These are phyloP conservation scores for Avicennia marina DNA, from an alignment of 257 asterid genomes.

Conservation along the genomic window DNA sequence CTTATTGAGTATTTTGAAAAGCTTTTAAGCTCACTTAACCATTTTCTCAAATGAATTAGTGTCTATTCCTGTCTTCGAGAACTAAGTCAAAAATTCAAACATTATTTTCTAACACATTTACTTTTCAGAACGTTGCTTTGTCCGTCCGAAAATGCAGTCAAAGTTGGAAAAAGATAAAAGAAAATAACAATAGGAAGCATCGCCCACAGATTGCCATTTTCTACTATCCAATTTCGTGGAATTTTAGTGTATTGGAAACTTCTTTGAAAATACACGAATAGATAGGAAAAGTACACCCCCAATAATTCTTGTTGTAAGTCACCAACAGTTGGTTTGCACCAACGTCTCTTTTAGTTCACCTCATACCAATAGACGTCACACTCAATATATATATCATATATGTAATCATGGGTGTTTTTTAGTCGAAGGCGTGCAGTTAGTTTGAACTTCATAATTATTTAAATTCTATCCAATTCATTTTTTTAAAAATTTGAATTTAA, in stretches of 20 bases:
- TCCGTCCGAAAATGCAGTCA: background rate
- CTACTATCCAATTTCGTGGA: background rate
- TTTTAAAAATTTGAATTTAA: too few relatives aligned
- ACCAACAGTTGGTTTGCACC: background rate
- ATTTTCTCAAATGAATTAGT: too few relatives aligned
- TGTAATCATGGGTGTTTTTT: too few relatives aligned
- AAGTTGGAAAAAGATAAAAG: background rate
- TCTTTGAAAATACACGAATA: background rate
- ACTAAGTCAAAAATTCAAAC: too few relatives aligned
- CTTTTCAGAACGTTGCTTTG: background rate
- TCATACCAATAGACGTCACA: too few relatives aligned
- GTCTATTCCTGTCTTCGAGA: background rate
- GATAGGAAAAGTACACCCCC: background rate
- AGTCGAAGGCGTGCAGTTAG: too few relatives aligned
- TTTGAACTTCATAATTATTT: too few relatives aligned
- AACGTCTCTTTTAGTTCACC: background rate
- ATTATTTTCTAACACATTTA: background rate
- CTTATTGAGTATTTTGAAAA: too few relatives aligned
- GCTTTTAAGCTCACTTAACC: too few relatives aligned
- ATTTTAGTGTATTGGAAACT: background rate
- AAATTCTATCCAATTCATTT: too few relatives aligned
- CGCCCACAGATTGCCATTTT: background rate
- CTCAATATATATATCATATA: too few relatives aligned
- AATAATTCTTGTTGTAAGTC: background rate
- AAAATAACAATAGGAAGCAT: background rate